phyloP scores from a whole-genome alignment of 805 yeast genomes.

The Zygoascus bituminiphila region DNA sequence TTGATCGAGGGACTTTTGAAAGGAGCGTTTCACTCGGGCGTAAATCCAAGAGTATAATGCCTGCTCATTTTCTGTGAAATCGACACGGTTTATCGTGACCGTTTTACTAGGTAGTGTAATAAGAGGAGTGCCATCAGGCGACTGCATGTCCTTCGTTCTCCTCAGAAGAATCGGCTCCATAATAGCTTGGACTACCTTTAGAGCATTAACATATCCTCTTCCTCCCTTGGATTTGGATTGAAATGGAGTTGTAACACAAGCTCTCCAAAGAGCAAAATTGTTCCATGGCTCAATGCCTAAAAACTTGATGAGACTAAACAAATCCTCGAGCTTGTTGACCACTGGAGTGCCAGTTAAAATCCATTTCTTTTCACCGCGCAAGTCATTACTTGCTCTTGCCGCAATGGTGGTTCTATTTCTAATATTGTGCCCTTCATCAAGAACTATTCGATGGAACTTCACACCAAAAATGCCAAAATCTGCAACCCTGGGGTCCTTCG shows the following conservation, averaged over 20 bases:
- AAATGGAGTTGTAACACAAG: slow-evolving; percentile 76
- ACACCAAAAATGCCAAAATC: slow-evolving; percentile 56
- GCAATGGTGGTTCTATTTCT: slow-evolving; percentile 73
- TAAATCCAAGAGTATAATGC: slow-evolving; percentile 61
- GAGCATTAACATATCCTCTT: slow-evolving; percentile 53
- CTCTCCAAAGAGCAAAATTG: slow-evolving; percentile 76
- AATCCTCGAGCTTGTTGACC: slow-evolving; percentile 78
- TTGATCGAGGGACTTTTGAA: slow-evolving; percentile 26
- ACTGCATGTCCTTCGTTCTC: slow-evolving; percentile 80
- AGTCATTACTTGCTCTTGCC: slow-evolving; percentile 63
- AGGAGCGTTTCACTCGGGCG: slow-evolving; percentile 47
- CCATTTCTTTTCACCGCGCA: slow-evolving; percentile 69
- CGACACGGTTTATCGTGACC: slow-evolving; percentile 57
- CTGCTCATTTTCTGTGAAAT: slow-evolving; percentile 58
- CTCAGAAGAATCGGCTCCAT: slow-evolving; percentile 76
- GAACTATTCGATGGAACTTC: slow-evolving; percentile 62
- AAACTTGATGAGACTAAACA: slow-evolving; percentile 68
- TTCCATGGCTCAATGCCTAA: slow-evolving; percentile 85
- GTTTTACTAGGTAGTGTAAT: slow-evolving; percentile 73
- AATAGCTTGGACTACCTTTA: slow-evolving; percentile 77
- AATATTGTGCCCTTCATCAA: slow-evolving; percentile 90
- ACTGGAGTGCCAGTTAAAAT: slow-evolving; percentile 89
- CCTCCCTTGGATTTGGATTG: slow-evolving; percentile 41
- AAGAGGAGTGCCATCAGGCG: slow-evolving; percentile 58
- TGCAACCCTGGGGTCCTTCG: slow-evolving; percentile 14